Evolutionary conservation across 1,284 basidiomycete species (phyloP).

Genomic region (Erythrobasidium hasegawianum): DNA sequence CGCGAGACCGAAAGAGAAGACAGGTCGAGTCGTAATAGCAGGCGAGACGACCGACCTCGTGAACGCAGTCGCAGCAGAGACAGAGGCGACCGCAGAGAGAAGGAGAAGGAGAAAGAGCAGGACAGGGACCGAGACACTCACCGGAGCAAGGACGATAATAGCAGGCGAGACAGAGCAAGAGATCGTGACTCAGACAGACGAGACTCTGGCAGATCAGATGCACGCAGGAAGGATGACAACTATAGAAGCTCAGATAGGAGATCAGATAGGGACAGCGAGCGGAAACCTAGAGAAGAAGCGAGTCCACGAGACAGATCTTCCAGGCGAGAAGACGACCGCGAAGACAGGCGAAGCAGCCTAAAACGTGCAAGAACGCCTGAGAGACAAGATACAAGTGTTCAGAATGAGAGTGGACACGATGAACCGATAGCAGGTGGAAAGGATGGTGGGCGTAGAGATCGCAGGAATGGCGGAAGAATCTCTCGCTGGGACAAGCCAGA

Average conservation of each 20-base stretch:
- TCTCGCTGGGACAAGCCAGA: background rate
- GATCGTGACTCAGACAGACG: no score
- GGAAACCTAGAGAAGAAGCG: background rate
- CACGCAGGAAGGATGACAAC: background rate
- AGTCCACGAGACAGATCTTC: background rate
- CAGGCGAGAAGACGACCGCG: background rate
- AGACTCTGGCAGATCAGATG: background rate
- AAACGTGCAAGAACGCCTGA: background rate
- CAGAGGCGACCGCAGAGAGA: slow-evolving; percentile 1
- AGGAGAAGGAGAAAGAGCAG: background rate
- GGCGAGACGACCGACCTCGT: background rate
- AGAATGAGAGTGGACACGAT: background rate
- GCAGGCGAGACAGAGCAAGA: background rate
- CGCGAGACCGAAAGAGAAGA: background rate
- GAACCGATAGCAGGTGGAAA: background rate
- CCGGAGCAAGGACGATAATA: slow-evolving; percentile 2
- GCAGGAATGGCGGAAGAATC: background rate
- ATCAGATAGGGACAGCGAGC: background rate
- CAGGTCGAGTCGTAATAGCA: background rate
- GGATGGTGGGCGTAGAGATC: background rate
- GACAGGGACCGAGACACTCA: slow-evolving; percentile 3
- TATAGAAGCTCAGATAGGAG: no score
- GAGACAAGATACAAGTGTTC: background rate
- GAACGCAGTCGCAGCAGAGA: slow-evolving; percentile 2
- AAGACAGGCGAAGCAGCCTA: background rate